A percentile compares a stretch with the other conserved stretches of the same genome.
Evolutionary conservation across 139 green algal species (phyloP).

Genomic region (Micromonas commoda): DNA sequence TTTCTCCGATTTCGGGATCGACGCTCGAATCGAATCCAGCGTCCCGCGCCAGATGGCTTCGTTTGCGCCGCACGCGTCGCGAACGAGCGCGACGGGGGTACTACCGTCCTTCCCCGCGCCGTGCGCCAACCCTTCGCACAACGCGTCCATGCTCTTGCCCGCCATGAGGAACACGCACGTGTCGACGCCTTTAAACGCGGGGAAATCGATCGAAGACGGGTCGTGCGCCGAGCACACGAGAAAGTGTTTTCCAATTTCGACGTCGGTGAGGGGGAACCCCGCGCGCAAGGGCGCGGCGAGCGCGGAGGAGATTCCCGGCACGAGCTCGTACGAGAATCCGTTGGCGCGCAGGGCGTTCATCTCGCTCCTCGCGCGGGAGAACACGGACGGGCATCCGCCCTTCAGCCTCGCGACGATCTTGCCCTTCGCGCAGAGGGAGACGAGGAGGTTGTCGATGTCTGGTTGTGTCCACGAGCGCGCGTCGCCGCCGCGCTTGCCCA

Average conservation of each 20-base stretch:
- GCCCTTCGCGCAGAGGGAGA: slow-evolving; percentile 37
- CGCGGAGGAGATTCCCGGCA: slow-evolving; percentile 66
- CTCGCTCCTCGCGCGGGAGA: too few species aligned
- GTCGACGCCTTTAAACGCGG: slow-evolving; percentile 38
- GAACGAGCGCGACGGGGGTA: not conserved
- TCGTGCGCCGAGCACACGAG: slow-evolving; percentile 55
- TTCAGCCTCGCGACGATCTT: slow-evolving; percentile 62
- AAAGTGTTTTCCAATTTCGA: slow-evolving; percentile 43
- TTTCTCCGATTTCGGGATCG: not conserved
- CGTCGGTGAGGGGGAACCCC: slow-evolving; percentile 66
- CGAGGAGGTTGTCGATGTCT: slow-evolving; percentile 54
- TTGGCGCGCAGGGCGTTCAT: too few species aligned
- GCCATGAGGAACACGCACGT: slow-evolving; percentile 71
- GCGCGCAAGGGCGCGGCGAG: slow-evolving; percentile 48
- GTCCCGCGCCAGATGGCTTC: not conserved
- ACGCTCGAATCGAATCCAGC: not conserved
- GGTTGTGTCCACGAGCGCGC: slow-evolving; percentile 44
- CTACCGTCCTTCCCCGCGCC: not conserved
- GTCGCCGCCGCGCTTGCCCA: slow-evolving; percentile 54
- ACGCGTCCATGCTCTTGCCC: not conserved
- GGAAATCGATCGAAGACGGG: slow-evolving; percentile 46
- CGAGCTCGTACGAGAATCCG: slow-evolving; percentile 53
- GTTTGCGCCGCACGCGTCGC: not conserved
- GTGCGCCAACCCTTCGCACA: not conserved
- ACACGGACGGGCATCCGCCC: slow-evolving; percentile 63